These are phyloP conservation scores for Piromyces finnis DNA, from an alignment of 192 early-diverging fungal genomes.

Conservation along the genomic window DNA sequence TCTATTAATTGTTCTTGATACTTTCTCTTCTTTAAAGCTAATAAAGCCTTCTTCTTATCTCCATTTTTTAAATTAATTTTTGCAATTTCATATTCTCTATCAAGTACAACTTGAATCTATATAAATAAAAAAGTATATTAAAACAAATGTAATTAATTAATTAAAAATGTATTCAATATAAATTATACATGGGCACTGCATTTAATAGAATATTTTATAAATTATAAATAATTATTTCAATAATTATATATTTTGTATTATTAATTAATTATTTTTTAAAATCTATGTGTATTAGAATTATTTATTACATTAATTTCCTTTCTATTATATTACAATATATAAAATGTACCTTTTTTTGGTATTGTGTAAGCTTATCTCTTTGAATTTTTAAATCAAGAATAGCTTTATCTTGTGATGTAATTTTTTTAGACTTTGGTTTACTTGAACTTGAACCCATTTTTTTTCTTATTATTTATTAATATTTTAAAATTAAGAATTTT, in stretches of 20 bases:
- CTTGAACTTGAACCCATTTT: not conserved
- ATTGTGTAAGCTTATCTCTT: constrained; percentile 80
- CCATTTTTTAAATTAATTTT: constrained; percentile 51
- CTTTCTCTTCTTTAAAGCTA: constrained; percentile 90
- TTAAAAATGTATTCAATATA: too few species aligned
- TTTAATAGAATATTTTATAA: too few species aligned
- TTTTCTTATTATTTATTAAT: too few species aligned
- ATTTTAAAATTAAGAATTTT: too few species aligned
- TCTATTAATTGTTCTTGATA: constrained; percentile 77
- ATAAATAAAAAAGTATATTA: not conserved
- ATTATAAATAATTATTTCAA: too few species aligned
- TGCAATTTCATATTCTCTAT: constrained; percentile 63
- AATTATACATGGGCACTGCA: too few species aligned
- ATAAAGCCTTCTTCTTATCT: constrained; percentile 62
- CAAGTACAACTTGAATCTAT: constrained; percentile 60
- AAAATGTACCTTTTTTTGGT: constrained; percentile 61
- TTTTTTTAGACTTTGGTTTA: constrained; percentile 16
- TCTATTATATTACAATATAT: too few species aligned
- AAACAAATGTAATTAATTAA: too few species aligned
- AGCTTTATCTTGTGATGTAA: constrained; percentile 79
- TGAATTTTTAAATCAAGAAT: constrained; percentile 92
- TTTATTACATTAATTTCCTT: too few species aligned
- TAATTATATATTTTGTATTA: too few species aligned
- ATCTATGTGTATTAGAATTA: too few species aligned
- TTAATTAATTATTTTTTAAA: too few species aligned